Evolutionary conservation across 2,329 filamentous ascomycete genomes (phyloP).

Genomic region (Sordariomycetes sp.): DNA sequence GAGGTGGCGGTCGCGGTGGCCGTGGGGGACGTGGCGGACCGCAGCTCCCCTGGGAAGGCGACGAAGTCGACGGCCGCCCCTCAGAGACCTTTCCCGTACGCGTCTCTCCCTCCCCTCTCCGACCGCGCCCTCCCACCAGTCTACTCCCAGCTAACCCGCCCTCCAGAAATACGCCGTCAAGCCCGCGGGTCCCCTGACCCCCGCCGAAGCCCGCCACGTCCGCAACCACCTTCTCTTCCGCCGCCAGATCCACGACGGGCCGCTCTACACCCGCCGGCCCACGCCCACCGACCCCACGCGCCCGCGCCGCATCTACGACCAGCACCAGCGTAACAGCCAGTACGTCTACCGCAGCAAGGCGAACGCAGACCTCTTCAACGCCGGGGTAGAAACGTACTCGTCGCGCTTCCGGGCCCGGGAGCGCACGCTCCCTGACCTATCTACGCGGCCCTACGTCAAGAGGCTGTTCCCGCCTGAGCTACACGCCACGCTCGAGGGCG

Average conservation of each 20-base stretch:
- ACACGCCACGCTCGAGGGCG: constrained; percentile 34
- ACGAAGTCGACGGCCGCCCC: constrained; percentile 42
- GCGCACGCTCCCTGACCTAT: constrained; percentile 39
- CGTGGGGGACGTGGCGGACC: constrained; percentile 31
- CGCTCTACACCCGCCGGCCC: constrained; percentile 43
- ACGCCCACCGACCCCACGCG: constrained; percentile 23
- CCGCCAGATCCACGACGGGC: constrained; percentile 38
- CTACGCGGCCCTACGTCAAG: constrained; percentile 28
- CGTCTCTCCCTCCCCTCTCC: not conserved
- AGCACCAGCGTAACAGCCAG: constrained; percentile 43
- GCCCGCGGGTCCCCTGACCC: constrained; percentile 25
- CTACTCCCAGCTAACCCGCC: not conserved
- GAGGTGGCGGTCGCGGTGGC: constrained; percentile 35
- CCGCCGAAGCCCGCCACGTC: constrained; percentile 31
- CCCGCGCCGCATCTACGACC: constrained; percentile 33
- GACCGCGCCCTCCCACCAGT: not conserved
- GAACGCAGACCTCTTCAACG: constrained; percentile 43
- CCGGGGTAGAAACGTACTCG: constrained; percentile 41
- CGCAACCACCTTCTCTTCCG: constrained; percentile 41
- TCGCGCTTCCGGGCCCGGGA: constrained; percentile 38
- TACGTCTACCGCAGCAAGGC: constrained; percentile 42
- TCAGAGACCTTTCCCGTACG: constrained; percentile 46
- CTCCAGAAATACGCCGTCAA: constrained; percentile 36
- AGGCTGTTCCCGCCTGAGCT: constrained; percentile 44
- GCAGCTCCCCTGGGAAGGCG: constrained; percentile 37